Conservation (phyloP, 169 alveolate genomes). For the Plasmodium gallinaceum region DNA sequence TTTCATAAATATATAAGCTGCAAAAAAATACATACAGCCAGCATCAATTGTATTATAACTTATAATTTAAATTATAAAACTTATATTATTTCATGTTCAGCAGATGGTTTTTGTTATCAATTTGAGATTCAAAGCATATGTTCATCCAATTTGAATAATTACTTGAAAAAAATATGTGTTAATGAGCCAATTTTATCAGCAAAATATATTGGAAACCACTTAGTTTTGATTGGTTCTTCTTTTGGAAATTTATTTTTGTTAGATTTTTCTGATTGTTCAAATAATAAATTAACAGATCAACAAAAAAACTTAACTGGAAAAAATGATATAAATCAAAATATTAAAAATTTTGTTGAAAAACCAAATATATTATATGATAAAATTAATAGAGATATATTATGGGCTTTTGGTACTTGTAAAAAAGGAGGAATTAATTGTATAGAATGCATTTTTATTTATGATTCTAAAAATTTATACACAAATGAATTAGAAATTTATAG, state of each 20-base stretch:
- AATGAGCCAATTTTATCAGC: constrained; percentile 76
- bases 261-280: constrained; percentile 75
- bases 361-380: constrained; percentile 14
- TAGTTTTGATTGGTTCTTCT: constrained; percentile 68
- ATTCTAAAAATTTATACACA: constrained; percentile 30
- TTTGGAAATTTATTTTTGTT: constrained; percentile 76
- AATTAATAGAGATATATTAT: constrained; percentile 39
- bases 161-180: constrained; percentile 55
- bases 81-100: constrained; percentile 74
- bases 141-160: constrained; percentile 64
- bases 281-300: constrained; percentile 24
- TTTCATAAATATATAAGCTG: constrained; percentile 65
- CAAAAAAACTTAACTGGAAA: constrained; percentile 16
- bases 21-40: constrained; percentile 72
- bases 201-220: constrained; percentile 66
- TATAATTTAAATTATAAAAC: constrained; percentile 61
- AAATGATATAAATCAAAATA: constrained; percentile 1
- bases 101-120: constrained; percentile 77
- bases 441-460: constrained; percentile 67
- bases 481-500: constrained; percentile 59
- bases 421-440: constrained; percentile 77
- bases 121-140: constrained; percentile 69
- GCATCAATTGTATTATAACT: constrained; percentile 71
- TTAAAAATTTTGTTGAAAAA: background rate
- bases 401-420: constrained; percentile 75